phyloP scores from a whole-genome alignment of 768 basidiomycete species.

The Termitomyces sp. region DNA sequence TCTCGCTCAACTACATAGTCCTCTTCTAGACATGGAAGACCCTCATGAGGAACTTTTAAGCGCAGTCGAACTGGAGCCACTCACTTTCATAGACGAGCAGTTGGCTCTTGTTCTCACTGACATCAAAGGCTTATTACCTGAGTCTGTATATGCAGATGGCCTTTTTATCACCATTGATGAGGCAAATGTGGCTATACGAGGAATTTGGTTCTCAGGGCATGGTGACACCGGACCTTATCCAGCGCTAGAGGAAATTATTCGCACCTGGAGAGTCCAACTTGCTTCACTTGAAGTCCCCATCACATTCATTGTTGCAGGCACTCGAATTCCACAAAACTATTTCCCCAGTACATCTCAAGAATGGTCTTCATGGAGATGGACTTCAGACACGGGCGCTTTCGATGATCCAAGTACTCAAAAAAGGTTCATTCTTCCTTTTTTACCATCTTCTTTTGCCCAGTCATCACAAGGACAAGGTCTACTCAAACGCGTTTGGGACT shows the following conservation, averaged over 20 bases:
- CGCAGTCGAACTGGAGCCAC: too few relatives aligned
- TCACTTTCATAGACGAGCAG: too few relatives aligned
- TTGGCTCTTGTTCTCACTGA: background rate
- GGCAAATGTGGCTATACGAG: too few relatives aligned
- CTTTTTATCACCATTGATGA: background rate
- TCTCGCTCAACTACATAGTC: too few relatives aligned
- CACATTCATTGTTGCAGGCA: background rate
- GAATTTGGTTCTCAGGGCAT: background rate
- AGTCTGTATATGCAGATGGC: background rate
- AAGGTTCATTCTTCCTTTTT: background rate
- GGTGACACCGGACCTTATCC: background rate
- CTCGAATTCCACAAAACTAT: background rate
- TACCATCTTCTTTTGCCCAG: background rate
- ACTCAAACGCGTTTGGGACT: background rate
- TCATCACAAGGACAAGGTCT: background rate
- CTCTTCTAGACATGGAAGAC: too few relatives aligned
- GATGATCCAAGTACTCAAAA: background rate
- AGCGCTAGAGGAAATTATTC: background rate
- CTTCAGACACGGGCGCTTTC: background rate
- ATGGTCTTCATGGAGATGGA: background rate
- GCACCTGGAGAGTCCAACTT: background rate
- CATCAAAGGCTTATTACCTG: background rate
- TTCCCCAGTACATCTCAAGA: background rate
- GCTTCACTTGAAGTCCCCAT: background rate
- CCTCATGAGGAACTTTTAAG: too few relatives aligned